Evolutionary conservation across 2,329 filamentous ascomycete species (phyloP).

Genomic region (Falciphora oryzae): DNA sequence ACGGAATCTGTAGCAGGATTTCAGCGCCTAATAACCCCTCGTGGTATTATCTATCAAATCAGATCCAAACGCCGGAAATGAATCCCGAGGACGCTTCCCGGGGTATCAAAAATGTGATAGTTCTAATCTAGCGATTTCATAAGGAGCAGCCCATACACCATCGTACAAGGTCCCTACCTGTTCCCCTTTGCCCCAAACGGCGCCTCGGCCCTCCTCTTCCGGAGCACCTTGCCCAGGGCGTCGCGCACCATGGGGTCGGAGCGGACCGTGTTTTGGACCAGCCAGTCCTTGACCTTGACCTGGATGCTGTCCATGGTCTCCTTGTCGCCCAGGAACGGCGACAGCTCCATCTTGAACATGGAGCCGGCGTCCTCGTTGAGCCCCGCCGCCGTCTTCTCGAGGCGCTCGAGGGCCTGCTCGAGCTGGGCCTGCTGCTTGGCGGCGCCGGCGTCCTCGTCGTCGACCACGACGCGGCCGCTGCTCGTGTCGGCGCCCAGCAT

Average conservation of each 20-base stretch:
- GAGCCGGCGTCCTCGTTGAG: constrained; percentile 65
- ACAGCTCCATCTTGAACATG: constrained; percentile 71
- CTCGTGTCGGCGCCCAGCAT: constrained; percentile 42
- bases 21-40: not conserved
- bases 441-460: constrained; percentile 22
- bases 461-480: constrained; percentile 21
- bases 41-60: not conserved
- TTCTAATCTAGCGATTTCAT: not conserved
- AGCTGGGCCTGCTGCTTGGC: constrained; percentile 45
- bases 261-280: constrained; percentile 79
- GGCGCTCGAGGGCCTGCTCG: constrained; percentile 56
- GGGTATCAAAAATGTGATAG: not conserved
- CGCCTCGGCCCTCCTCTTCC: constrained; percentile 55
- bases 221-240: constrained; percentile 64
- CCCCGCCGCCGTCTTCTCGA: constrained; percentile 54
- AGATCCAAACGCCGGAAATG: not conserved
- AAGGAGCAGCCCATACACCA: not conserved
- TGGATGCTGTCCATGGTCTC: constrained; percentile 58
- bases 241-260: constrained; percentile 76
- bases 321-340: constrained; percentile 71
- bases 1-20: not conserved
- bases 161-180: constrained; percentile 23
- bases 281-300: constrained; percentile 73
- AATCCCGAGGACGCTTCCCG: not conserved
- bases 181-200: constrained; percentile 55